Conservation (phyloP, 2,329 filamentous ascomycete genomes). For the Aureobasidium melanogenum region DNA sequence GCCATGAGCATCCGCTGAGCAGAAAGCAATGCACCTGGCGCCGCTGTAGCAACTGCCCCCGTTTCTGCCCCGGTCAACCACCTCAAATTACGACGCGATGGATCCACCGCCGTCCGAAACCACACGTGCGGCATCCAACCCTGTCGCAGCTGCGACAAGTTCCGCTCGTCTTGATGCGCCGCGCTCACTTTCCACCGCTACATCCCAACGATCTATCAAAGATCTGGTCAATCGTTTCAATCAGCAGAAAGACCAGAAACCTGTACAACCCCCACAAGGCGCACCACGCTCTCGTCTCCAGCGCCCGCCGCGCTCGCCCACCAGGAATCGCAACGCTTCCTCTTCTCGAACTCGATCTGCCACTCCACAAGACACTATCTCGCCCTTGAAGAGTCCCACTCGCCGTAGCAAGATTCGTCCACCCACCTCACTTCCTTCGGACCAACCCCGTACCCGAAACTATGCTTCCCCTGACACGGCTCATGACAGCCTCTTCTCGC, state of each 20-base stretch:
- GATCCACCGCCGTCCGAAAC: slow-evolving; percentile 4
- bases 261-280: not conserved
- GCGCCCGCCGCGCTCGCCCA: not conserved
- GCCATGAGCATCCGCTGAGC: slow-evolving; percentile 11
- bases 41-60: slow-evolving; percentile 8
- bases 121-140: slow-evolving; percentile 10
- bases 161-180: slow-evolving; percentile 18
- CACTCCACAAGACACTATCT: not conserved
- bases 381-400: slow-evolving; percentile 3
- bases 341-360: not conserved
- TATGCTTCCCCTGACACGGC: not conserved
- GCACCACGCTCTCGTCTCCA: not conserved
- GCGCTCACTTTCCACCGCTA: slow-evolving; percentile 22
- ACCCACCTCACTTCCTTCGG: not conserved
- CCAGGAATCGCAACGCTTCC: not conserved
- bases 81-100: slow-evolving; percentile 2
- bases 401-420: not conserved
- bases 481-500: slow-evolving; percentile 2
- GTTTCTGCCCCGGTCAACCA: not conserved
- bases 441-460: not conserved
- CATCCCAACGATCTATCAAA: slow-evolving; percentile 61
- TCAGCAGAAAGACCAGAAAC: slow-evolving; percentile 30
- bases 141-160: not conserved
- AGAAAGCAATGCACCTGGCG: slow-evolving; percentile 9
- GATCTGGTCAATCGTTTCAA: slow-evolving; percentile 75